Base-by-base conservation (phyloP, 257 asterid genomes). In the Ajuga chamaepitys region DNA sequence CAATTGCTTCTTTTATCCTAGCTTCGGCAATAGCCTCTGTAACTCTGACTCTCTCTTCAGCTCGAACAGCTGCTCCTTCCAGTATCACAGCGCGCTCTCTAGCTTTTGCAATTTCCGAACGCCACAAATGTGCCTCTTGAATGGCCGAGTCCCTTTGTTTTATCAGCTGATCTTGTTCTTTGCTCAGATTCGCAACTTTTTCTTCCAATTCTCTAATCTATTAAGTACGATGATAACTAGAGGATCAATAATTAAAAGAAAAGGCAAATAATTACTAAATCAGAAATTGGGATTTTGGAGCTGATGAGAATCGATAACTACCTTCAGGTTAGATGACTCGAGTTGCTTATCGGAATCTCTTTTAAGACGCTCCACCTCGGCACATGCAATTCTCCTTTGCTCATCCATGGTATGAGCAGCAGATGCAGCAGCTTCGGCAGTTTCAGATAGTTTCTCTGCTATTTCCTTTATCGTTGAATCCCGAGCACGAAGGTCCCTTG, bases 351-450 rank as follows among this genome's bases (percentile, higher is more conserved):
- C 80, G 35, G 85, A 82, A 32, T 84, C 97, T 78, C 82, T 83
- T 59, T 75, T 76, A 44, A 90, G 51, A 48, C 85, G 88, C 78
- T 88, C 96, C 51, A 88, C 84, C 79, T 90, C 89, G 10, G 85
- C 77, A 76, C 84, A 83, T 44, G 95, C 95, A 65, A 90, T 94
- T 88, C 86, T 83, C 82, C 97, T 77, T 72, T 94, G 99, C 72
- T 88, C 91, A 74, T 94, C 87, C 95, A 90, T 86, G 54, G 85
- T 88, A 75, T 81, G 86, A 63, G 97, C 99, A 62, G 99, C 99
- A 78, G 93, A 84, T 57, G 99, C 99, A 67, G 99, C 96, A n/a
- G 99, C 97, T 74, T 81, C 99, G 35, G 97, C 99, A 24, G 97
- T 90, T 83, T 88, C 97, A 40, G 95, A 80, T 38, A 94, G 86